These are phyloP conservation scores for Boletus sensibilis DNA, from an alignment of 768 basidiomycete species.

Conservation along the genomic window DNA sequence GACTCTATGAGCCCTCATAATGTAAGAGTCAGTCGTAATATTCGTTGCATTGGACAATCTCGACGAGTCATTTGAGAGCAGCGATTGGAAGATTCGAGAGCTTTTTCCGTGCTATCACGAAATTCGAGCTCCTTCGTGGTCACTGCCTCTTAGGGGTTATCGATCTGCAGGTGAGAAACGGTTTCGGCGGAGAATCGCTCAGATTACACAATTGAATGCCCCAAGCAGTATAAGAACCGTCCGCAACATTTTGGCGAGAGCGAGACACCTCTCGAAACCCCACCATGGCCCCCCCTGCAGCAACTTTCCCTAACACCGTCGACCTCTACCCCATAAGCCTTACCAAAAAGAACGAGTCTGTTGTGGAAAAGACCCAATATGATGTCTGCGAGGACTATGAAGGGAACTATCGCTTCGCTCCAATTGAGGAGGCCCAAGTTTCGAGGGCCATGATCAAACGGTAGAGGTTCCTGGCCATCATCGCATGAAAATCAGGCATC, in stretches of 20 bases:
- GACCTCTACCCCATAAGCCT: constrained; percentile 20
- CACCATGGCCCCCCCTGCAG: constrained; percentile 40
- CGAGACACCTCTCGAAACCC: background rate
- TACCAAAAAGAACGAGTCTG: constrained; percentile 25
- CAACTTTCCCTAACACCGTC: constrained; percentile 25
- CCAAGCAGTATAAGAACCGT: constrained; percentile 2
- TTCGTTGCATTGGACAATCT: background rate
- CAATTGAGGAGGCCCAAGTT: constrained; percentile 74
- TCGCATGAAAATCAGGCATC: background rate
- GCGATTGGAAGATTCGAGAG: background rate
- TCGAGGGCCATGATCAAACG: constrained; percentile 76
- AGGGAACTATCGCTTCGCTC: constrained; percentile 66
- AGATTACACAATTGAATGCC: background rate
- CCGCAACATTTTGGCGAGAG: background rate
- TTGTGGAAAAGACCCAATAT: constrained; percentile 9
- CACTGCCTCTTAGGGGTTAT: background rate
- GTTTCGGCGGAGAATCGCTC: background rate
- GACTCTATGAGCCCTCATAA: too few species aligned
- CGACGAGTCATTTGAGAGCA: too few species aligned
- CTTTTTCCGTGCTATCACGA: background rate
- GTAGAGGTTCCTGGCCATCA: constrained; percentile 27
- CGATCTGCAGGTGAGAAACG: background rate
- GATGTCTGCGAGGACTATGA: constrained; percentile 42
- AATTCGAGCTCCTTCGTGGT: background rate
- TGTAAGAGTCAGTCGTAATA: background rate